Evolutionary conservation across 2,329 filamentous ascomycete genomes (phyloP).

Genomic region (Penicillium digitatum): DNA sequence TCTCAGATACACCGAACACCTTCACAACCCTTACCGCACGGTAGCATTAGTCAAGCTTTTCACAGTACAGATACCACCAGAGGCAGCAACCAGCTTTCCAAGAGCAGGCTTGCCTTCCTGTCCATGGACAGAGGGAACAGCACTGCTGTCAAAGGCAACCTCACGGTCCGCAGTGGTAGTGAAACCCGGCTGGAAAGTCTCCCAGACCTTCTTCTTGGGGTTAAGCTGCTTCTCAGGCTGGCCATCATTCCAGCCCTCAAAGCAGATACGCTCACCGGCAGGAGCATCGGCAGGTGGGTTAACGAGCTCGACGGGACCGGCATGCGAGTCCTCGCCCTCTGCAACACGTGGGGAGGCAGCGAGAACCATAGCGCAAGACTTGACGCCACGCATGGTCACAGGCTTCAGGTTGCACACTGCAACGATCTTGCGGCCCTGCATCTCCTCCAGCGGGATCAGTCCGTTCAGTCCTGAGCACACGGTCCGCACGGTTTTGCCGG

Average conservation of each 20-base stretch:
- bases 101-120: conserved; percentile 55
- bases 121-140: conserved; percentile 70
- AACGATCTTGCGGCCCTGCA: conserved; percentile 94
- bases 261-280: conserved; percentile 84
- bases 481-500: conserved; percentile 86
- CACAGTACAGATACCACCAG: conserved; percentile 77
- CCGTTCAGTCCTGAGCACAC: conserved; percentile 97
- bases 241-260: conserved; percentile 82
- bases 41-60: conserved; percentile 73
- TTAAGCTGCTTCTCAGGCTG: conserved; percentile 91
- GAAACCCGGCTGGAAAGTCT: conserved; percentile 93
- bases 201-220: conserved; percentile 99
- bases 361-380: conserved; percentile 82
- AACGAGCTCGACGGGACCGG: conserved; percentile 87
- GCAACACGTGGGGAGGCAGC: conserved; percentile 81
- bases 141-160: conserved; percentile 79
- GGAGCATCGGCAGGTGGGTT: conserved; percentile 71
- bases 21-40: conserved; percentile 62
- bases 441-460: conserved; percentile 84
- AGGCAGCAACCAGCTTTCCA: conserved; percentile 67
- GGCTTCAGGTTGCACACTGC: conserved; percentile 98
- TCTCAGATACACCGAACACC: conserved; percentile 8
- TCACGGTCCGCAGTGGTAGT: conserved; percentile 77
- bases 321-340: conserved; percentile 82
- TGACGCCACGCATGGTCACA: conserved; percentile 94